A percentile compares a stretch with the other conserved stretches of the same genome.
Evolutionary conservation across 2,329 filamentous ascomycete genomes (phyloP).

Genomic region (Fusarium graminum): DNA sequence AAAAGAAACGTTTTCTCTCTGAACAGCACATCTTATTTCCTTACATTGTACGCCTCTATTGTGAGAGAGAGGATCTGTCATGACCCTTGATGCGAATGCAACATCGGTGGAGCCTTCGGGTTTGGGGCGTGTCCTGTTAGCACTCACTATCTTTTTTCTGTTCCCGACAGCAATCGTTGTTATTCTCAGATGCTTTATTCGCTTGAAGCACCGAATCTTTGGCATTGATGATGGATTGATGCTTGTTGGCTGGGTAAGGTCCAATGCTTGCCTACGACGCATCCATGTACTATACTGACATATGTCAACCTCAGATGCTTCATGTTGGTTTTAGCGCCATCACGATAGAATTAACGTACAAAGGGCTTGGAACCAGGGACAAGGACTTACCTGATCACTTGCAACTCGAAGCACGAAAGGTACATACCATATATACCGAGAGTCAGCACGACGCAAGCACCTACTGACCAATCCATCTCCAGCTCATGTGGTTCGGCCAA

Average conservation of each 20-base stretch:
- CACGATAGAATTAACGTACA: constrained; percentile 1
- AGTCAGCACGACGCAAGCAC: not conserved
- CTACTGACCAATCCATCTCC: not conserved
- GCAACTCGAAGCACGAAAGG: constrained; percentile 24
- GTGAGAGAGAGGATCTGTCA: not conserved
- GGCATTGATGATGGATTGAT: constrained; percentile 34
- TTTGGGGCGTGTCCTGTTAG: constrained; percentile 16
- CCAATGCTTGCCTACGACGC: not conserved
- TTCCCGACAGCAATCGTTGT: constrained; percentile 6
- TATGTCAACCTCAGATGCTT: constrained; percentile 7
- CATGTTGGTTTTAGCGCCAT: constrained; percentile 14
- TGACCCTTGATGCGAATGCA: constrained; percentile 16
- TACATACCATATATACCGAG: not conserved
- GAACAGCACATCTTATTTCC: not conserved
- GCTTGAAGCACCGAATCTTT: constrained; percentile 16
- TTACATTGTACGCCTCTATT: not conserved
- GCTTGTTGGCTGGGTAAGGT: constrained; percentile 35
- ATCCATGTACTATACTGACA: not conserved
- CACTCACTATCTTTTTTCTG: constrained; percentile 18
- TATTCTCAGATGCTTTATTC: constrained; percentile 13
- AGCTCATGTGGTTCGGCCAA: constrained; percentile 36
- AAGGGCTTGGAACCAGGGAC: constrained; percentile 26
- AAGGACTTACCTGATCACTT: constrained; percentile 11
- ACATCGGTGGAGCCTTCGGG: constrained; percentile 22
- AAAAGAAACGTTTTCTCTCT: not conserved